These are phyloP conservation scores for Neurospora sp. DNA, from an alignment of 2,329 filamentous ascomycete species.

Conservation along the genomic window DNA sequence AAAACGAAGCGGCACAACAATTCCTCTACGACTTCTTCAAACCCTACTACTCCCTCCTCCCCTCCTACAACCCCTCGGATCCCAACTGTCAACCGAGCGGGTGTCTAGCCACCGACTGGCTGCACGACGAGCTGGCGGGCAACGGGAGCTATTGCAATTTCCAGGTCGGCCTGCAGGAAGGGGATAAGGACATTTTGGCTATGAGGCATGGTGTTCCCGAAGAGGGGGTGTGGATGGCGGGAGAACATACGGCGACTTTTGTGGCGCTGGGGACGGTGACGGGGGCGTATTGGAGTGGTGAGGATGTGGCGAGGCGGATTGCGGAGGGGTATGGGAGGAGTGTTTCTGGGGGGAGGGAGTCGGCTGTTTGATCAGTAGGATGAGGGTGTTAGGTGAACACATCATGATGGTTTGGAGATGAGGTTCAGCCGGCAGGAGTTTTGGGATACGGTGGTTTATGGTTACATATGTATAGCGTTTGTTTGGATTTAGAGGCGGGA, in stretches of 20 bases:
- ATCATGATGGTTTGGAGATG: too few species aligned
- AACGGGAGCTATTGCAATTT: slow-evolving; percentile 81
- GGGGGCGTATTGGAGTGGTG: slow-evolving; percentile 87
- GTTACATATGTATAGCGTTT: neutral
- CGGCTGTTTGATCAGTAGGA: neutral
- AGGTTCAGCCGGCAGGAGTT: neutral
- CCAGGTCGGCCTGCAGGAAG: slow-evolving; percentile 60
- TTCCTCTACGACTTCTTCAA: slow-evolving; percentile 57
- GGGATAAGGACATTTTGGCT: slow-evolving; percentile 59
- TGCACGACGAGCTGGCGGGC: slow-evolving; percentile 67
- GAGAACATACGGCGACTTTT: slow-evolving; percentile 86
- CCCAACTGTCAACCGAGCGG: slow-evolving; percentile 51
- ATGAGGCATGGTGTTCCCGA: slow-evolving; percentile 55
- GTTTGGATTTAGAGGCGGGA: neutral
- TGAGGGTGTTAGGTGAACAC: neutral
- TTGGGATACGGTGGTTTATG: neutral
- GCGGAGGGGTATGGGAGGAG: slow-evolving; percentile 39
- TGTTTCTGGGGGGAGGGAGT: neutral
- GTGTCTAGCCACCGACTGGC: slow-evolving; percentile 66
- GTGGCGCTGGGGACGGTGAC: slow-evolving; percentile 80
- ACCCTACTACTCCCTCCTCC: slow-evolving; percentile 69
- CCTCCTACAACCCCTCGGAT: slow-evolving; percentile 47
- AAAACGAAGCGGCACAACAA: slow-evolving; percentile 32
- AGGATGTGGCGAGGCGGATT: slow-evolving; percentile 61
- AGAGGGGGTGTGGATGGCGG: slow-evolving; percentile 71